Base-by-base conservation (phyloP, 169 alveolate species). In the Plasmodium falciparum region DNA sequence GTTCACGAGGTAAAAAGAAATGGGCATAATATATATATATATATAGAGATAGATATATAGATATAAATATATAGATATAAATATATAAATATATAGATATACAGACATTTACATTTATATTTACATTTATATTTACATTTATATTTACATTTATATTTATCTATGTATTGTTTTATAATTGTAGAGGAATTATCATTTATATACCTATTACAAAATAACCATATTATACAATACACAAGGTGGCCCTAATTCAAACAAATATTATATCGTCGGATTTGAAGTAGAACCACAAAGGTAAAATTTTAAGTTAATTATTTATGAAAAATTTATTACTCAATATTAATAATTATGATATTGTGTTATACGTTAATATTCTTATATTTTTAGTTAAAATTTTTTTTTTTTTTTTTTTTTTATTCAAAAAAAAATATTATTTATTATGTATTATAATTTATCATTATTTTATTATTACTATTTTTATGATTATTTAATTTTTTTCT, bases 231-330 rank as follows among this genome's bases (percentile, higher is more conserved):
- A 88, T 69, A 73, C 22, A 43, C 47, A 39, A 39, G 47, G 62
- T 17, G 73, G 49, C 2, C 56, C 70, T 0, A 63, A 75, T 45
- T 71, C 86, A 15, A 63, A 49, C 66, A 73, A 88, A 56, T 67
- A 89, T 70, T 86, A 95, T 54, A 89, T 95, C 20, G 96, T 95
- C n/a, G 95, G 96, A 8, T 93, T 95, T 56, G 96, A 95, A 74
- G 92, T 94, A 52, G 92, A 78, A 9, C 95, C 95, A 59, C 58
- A 58, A 69, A 89, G 94, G 88, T 63, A 88, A 67, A 61, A 73
- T 26, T 76, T 88, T 39, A 73, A 20, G 8, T 52, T 52, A 13
- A 56, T 39, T 39, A 39, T 39, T 39, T 39, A 39, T 39, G 47
- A 39, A 39, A 5, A 5, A 39, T 39, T 6, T 39, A 9, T 39